Evolutionary conservation across 2,329 filamentous ascomycete species (phyloP).

Genomic region (Nigrograna mackinnonii): DNA sequence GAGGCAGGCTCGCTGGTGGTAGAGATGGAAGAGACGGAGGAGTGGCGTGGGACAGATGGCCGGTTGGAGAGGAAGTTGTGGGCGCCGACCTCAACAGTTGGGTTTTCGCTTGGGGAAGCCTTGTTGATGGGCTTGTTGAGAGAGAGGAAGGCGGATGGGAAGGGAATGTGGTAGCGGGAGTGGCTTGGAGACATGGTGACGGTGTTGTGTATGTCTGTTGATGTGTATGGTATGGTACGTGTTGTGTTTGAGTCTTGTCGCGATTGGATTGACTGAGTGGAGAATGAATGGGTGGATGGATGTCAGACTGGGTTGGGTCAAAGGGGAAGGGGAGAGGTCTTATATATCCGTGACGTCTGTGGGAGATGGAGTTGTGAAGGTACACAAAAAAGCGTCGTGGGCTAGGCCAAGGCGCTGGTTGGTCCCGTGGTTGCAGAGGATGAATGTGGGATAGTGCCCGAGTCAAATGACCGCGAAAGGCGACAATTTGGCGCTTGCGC

Average conservation of each 20-base stretch:
- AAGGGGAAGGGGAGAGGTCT: background rate
- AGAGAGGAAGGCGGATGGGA: slow-evolving; percentile 38
- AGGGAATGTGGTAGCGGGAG: slow-evolving; percentile 40
- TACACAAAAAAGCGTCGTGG: slow-evolving; percentile 13
- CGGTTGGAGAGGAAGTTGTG: slow-evolving; percentile 44
- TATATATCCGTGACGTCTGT: slow-evolving; percentile 1
- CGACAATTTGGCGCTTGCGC: slow-evolving; percentile 12
- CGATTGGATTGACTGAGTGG: background rate
- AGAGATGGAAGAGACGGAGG: slow-evolving; percentile 31
- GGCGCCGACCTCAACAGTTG: slow-evolving; percentile 25
- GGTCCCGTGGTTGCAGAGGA: slow-evolving; percentile 18
- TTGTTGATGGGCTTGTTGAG: slow-evolving; percentile 38
- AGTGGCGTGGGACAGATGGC: slow-evolving; percentile 21
- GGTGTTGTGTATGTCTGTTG: slow-evolving; percentile 16
- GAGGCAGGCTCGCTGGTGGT: slow-evolving; percentile 18
- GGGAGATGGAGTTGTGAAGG: slow-evolving; percentile 4
- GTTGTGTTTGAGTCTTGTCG: slow-evolving; percentile 17
- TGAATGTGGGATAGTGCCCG: slow-evolving; percentile 25
- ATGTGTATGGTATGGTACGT: slow-evolving; percentile 11
- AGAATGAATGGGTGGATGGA: slow-evolving; percentile 6
- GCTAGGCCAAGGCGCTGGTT: slow-evolving; percentile 22
- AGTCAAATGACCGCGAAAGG: slow-evolving; percentile 26
- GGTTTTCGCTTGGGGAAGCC: slow-evolving; percentile 5
- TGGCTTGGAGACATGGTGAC: slow-evolving; percentile 38
- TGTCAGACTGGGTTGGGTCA: background rate